phyloP scores from a whole-genome alignment of 176 grass and related monocot genomes.

The Neostapfia colusana region DNA sequence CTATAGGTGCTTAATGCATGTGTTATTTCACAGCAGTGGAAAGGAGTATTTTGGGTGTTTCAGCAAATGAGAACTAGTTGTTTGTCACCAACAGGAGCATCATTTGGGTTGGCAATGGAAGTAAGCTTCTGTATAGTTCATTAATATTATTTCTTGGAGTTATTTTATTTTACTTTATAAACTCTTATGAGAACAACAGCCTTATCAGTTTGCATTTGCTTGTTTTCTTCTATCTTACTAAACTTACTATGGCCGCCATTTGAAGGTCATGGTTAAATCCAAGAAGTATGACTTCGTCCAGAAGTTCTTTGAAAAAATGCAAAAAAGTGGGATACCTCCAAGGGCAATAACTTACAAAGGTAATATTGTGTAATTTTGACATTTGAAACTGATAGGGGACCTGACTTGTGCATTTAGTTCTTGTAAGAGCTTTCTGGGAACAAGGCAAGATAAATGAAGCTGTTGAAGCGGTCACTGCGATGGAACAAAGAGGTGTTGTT shows the following conservation, averaged over 20 bases:
- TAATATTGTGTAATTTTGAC: conserved; percentile 17
- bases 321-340: conserved; percentile 71
- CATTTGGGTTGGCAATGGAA: too few relatives aligned
- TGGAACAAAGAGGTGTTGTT: conserved; percentile 88
- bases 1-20: conserved; percentile 83
- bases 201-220: too few relatives aligned
- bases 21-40: conserved; percentile 77
- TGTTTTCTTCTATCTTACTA: conserved; percentile 10
- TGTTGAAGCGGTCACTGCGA: conserved; percentile 68
- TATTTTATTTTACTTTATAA: conserved; percentile 34
- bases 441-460: conserved; percentile 78
- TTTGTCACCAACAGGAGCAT: too few relatives aligned
- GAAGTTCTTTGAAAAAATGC: conserved; percentile 87
- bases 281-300: conserved; percentile 78
- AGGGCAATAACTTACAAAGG: conserved; percentile 86
- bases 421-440: conserved; percentile 86
- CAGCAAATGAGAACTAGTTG: too few relatives aligned
- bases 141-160: conserved; percentile 87
- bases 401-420: conserved; percentile 49
- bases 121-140: too few relatives aligned
- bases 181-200: too few relatives aligned
- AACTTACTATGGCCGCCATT: conserved; percentile 47
- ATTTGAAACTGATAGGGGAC: conserved; percentile 2
- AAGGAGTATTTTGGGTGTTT: conserved; percentile 95
- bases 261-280: conserved; percentile 91